Evolutionary conservation across 2,329 filamentous ascomycete genomes (phyloP).

Genomic region (Teratosphaeria zuluensis): DNA sequence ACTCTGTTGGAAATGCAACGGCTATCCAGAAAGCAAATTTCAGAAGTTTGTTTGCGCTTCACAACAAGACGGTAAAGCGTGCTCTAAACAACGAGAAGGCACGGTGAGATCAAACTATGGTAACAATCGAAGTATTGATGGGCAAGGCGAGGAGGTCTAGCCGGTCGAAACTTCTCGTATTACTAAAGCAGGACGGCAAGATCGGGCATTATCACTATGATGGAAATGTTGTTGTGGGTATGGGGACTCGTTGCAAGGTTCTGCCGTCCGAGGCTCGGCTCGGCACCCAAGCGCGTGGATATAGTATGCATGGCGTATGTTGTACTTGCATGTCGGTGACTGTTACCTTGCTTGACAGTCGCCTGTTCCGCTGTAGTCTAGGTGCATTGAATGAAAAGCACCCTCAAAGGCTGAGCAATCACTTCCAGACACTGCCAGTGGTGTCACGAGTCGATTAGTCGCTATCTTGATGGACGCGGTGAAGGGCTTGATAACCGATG

Average conservation of each 20-base stretch:
- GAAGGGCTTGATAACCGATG: too few relatives aligned
- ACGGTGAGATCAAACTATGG: background rate
- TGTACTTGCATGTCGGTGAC: too few relatives aligned
- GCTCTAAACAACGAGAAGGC: background rate
- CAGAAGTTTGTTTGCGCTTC: background rate
- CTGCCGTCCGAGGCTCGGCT: background rate
- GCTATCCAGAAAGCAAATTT: background rate
- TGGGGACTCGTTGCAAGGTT: background rate
- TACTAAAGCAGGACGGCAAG: background rate
- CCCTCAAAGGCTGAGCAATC: too few relatives aligned
- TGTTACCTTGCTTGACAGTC: too few relatives aligned
- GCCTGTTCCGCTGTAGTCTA: too few relatives aligned
- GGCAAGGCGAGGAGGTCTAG: background rate
- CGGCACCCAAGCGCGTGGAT: background rate
- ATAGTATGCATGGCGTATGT: too few relatives aligned
- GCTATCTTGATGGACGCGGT: too few relatives aligned
- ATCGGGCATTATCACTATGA: background rate
- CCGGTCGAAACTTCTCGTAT: background rate
- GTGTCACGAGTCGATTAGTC: too few relatives aligned
- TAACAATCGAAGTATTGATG: background rate
- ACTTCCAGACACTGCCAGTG: too few relatives aligned
- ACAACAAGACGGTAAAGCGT: background rate
- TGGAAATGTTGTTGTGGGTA: background rate
- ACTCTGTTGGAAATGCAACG: background rate
- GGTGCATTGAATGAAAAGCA: too few relatives aligned